A percentile compares a stretch with the other conserved stretches of the same genome.
Conservation (phyloP, 2,329 filamentous ascomycete species). For the Mycosphaerella sp. region DNA sequence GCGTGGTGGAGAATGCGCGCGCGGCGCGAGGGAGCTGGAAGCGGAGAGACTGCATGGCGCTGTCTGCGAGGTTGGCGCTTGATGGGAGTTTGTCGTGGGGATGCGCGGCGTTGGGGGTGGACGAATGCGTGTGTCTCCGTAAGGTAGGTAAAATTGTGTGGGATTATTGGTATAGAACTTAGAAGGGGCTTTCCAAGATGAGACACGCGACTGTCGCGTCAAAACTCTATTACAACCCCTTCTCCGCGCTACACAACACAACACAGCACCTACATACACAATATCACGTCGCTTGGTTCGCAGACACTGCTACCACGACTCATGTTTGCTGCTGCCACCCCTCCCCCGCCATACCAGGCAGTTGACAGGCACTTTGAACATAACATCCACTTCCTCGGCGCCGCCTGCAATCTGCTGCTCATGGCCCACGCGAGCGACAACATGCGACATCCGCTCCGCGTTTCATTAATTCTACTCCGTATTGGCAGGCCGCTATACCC, state of each 20-base stretch:
- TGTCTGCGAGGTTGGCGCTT: constrained; percentile 1
- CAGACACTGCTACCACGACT: too few species aligned
- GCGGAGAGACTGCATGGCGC: constrained; percentile 46
- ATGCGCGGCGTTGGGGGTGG: background rate
- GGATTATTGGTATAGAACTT: background rate
- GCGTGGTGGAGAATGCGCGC: constrained; percentile 71
- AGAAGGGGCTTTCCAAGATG: background rate
- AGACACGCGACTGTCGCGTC: background rate
- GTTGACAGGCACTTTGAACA: too few species aligned
- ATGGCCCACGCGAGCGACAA: too few species aligned
- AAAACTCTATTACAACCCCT: too few species aligned
- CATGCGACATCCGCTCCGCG: too few species aligned
- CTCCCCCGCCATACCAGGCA: too few species aligned
- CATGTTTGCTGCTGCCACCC: too few species aligned
- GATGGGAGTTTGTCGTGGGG: constrained; percentile 1
- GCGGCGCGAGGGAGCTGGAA: constrained; percentile 44
- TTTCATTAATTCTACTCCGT: background rate
- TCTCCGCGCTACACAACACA: too few species aligned
- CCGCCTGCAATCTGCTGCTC: too few species aligned
- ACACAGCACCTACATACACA: too few species aligned
- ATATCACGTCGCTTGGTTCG: too few species aligned
- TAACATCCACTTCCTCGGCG: too few species aligned
- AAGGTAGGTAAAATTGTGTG: background rate
- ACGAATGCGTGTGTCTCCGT: background rate
- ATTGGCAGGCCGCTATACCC: background rate